Evolutionary conservation across 202 grass and related monocot genomes (phyloP).

Genomic region (Bolboschoenoplectus hybrid): DNA sequence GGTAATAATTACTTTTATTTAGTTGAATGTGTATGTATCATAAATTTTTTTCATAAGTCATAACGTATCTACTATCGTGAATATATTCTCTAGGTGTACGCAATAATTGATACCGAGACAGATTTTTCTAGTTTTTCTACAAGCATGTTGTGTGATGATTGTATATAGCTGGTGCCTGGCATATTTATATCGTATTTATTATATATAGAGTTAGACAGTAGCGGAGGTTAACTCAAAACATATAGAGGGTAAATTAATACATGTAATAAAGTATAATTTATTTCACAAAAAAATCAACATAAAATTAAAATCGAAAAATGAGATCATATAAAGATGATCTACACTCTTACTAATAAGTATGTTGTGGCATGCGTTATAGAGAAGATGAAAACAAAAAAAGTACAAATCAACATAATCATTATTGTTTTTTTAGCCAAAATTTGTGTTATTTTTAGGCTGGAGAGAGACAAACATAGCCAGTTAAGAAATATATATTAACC

Average conservation of each 20-base stretch:
- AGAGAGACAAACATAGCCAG: too few species aligned
- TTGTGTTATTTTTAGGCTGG: too few species aligned
- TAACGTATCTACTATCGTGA: background rate
- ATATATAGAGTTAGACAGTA: background rate
- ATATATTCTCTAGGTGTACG: constrained; percentile 15
- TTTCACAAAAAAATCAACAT: too few species aligned
- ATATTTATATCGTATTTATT: background rate
- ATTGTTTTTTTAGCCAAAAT: too few species aligned
- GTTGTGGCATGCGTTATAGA: too few species aligned
- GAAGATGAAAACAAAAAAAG: too few species aligned
- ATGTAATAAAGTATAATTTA: background rate
- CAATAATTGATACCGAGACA: background rate
- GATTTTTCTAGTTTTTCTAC: background rate
- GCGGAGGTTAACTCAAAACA: too few species aligned
- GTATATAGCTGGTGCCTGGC: background rate
- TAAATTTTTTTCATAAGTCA: background rate
- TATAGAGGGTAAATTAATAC: background rate
- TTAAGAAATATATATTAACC: too few species aligned
- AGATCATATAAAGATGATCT: too few species aligned
- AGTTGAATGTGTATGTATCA: background rate
- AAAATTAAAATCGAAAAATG: too few species aligned
- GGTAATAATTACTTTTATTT: constrained; percentile 40
- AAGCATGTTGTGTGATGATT: background rate
- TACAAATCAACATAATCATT: too few species aligned
- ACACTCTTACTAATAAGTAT: too few species aligned